phyloP scores from a whole-genome alignment of 805 yeast genomes.

The Wilhelminamyces savonicus region DNA sequence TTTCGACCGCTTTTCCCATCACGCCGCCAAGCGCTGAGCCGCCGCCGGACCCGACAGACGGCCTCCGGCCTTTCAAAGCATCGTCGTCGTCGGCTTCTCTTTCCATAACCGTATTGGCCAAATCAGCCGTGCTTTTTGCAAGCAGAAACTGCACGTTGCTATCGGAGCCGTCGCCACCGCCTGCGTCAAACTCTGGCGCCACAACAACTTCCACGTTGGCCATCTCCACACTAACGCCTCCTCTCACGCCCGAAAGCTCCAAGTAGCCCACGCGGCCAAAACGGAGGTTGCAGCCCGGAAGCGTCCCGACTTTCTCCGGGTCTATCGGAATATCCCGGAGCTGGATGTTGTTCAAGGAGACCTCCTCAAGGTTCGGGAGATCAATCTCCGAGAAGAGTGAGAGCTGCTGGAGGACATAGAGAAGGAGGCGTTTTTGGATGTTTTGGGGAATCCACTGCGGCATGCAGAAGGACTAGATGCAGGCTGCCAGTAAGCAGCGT shows the following conservation, averaged over 20 bases:
- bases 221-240: slow-evolving; percentile 62
- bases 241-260: slow-evolving; percentile 55
- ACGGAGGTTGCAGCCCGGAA: slow-evolving; percentile 60
- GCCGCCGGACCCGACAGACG: too few species aligned
- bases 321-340: slow-evolving; percentile 62
- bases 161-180: slow-evolving; percentile 23
- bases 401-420: slow-evolving; percentile 75
- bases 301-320: slow-evolving; percentile 55
- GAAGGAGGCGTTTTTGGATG: slow-evolving; percentile 73
- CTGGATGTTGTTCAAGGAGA: slow-evolving; percentile 54
- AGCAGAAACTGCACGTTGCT: slow-evolving; percentile 39
- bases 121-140: slow-evolving; percentile 68
- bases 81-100: slow-evolving; percentile 8
- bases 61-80: slow-evolving; percentile 4
- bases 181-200: slow-evolving; percentile 27
- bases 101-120: slow-evolving; percentile 53
- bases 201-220: slow-evolving; percentile 43
- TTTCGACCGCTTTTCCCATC: slow-evolving; percentile 59
- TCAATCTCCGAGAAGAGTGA: slow-evolving; percentile 79
- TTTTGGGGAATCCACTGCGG: slow-evolving; percentile 73
- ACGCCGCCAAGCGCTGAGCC: slow-evolving; percentile 50
- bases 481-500: neutral
- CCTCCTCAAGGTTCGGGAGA: slow-evolving; percentile 68
- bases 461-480: slow-evolving; percentile 19
- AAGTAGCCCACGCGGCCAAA: slow-evolving; percentile 54